Conservation (phyloP, 164 flowering plant genomes). For the Taxillus chinensis region DNA sequence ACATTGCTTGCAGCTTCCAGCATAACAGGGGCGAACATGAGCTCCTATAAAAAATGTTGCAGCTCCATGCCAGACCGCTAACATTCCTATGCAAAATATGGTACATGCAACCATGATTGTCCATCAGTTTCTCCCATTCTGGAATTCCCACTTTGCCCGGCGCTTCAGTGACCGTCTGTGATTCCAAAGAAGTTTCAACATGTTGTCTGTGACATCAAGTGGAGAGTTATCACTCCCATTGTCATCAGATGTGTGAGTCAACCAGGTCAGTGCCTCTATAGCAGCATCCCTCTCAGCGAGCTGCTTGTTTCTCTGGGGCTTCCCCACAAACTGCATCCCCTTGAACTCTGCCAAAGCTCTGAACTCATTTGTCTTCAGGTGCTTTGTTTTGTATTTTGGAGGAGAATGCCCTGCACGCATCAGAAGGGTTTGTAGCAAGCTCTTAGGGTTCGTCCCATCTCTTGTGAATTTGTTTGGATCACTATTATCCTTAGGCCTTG, state of each 20-base stretch:
- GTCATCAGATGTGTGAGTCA: conserved; percentile 82
- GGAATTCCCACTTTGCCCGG: conserved; percentile 13
- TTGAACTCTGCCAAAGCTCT: conserved; percentile 89
- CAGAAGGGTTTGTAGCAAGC: conserved; percentile 81
- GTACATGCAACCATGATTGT: too few relatives aligned
- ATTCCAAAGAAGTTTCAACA: conserved; percentile 77
- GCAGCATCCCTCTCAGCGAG: conserved; percentile 97
- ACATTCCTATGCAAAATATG: too few relatives aligned
- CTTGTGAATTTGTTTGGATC: conserved; percentile 34
- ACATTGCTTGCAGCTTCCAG: too few relatives aligned
- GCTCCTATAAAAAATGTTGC: too few relatives aligned
- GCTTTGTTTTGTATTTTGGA: conserved; percentile 91
- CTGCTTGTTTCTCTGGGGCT: conserved; percentile 82
- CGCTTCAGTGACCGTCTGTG: conserved; percentile 45
- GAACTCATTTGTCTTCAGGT: conserved; percentile 89
- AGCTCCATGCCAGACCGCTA: too few relatives aligned
- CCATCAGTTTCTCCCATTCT: too few relatives aligned
- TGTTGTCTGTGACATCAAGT: conserved; percentile 78
- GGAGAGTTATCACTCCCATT: conserved; percentile 40
- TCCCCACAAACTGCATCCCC: conserved; percentile 98
- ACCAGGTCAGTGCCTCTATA: conserved; percentile 88
- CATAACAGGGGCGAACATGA: too few relatives aligned
- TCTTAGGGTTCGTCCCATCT: conserved; percentile 91
- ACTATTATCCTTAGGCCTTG: conserved; percentile 33
- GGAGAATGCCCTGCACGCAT: conserved; percentile 96